Evolutionary conservation across 345 rosid species (phyloP), one percentile per base, ranked within the genome.

Genomic region (Dipteronia sinensis): DNA sequence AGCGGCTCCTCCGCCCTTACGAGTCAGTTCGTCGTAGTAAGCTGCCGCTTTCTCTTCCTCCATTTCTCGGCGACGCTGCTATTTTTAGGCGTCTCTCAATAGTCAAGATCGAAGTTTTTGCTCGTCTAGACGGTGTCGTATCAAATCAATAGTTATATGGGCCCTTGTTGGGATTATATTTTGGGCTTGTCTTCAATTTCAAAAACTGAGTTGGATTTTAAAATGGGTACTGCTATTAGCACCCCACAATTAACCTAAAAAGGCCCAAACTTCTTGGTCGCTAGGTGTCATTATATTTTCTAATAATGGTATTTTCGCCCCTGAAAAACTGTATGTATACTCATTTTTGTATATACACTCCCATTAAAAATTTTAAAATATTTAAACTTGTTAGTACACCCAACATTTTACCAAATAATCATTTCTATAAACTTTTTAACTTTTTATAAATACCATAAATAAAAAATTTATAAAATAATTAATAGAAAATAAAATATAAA

Each of bases 1-100:
- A 38, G 99, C 99, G 59, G 99, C 98, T 53, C 97, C 99, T 85
- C 88, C 93, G 53, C 98, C 99, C 84, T 86, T 92, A 22, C 95
- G 90, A 2, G 89, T 91, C 58, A 92, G 95, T 83, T 93, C 97
- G 20, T 93, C 92, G 84, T 91, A 87, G 88, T 90, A 91, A 12
- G 93, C 96, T 7, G 92, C 93, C 20, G 93, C 92, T 75, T 90
- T 90, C 27, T 90, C 96, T 77, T 91, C 96, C 78, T 91, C 96
- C 96, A 91, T 91, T 42, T 61, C 17, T 44, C 67, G 23, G 5
- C 19, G 67, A 10, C 40, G 8, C 34, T 13, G 3, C 34, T 15
- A 9, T 12, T 27, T 15, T 65, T 1, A 25, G 25, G 2, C 27
- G 46, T 17, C 20, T 40, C 53, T 9, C 46, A 42, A 42, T 1